phyloP scores from a whole-genome alignment of 1,284 basidiomycete genomes.

The Schizopora paradoxa region DNA sequence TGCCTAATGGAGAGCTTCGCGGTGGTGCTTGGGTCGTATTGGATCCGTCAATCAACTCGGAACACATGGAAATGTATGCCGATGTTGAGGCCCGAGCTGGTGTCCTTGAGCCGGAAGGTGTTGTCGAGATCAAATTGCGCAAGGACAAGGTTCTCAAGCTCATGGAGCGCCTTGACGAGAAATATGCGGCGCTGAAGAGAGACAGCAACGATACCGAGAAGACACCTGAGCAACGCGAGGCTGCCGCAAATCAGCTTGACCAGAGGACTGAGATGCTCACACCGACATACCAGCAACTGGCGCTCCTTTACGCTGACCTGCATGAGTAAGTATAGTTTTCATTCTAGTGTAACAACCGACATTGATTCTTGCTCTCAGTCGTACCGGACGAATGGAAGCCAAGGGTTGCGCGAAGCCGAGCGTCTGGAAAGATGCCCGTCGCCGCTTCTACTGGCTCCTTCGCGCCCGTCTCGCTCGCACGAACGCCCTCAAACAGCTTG shows the following conservation, averaged over 20 bases:
- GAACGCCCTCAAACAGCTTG: constrained; percentile 50
- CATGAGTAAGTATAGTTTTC: constrained; percentile 67
- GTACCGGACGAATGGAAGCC: constrained; percentile 95
- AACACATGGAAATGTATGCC: constrained; percentile 99
- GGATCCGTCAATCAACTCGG: constrained; percentile 93
- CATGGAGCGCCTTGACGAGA: constrained; percentile 91
- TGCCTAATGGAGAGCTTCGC: constrained; percentile 97
- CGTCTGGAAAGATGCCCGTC: constrained; percentile 85
- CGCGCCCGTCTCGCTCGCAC: constrained; percentile 73
- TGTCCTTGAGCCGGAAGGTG: constrained; percentile 96
- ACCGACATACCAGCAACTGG: constrained; percentile 92
- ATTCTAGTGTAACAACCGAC: not conserved
- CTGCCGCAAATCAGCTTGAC: constrained; percentile 63
- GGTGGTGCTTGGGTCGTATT: constrained; percentile 99
- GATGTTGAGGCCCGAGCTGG: constrained; percentile 95
- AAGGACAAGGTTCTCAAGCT: constrained; percentile 85
- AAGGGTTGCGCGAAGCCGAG: constrained; percentile 87
- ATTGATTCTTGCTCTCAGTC: constrained; percentile 44
- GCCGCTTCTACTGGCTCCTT: constrained; percentile 95
- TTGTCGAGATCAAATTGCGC: constrained; percentile 92
- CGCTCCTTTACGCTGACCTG: constrained; percentile 92
- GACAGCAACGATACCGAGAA: constrained; percentile 72
- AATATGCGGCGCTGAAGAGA: constrained; percentile 79
- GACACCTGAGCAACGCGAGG: constrained; percentile 68
- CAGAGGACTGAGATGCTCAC: constrained; percentile 80